These are phyloP conservation scores for Pseudogymnoascus sp. DNA, from an alignment of 2,329 filamentous ascomycete genomes.

Conservation along the genomic window DNA sequence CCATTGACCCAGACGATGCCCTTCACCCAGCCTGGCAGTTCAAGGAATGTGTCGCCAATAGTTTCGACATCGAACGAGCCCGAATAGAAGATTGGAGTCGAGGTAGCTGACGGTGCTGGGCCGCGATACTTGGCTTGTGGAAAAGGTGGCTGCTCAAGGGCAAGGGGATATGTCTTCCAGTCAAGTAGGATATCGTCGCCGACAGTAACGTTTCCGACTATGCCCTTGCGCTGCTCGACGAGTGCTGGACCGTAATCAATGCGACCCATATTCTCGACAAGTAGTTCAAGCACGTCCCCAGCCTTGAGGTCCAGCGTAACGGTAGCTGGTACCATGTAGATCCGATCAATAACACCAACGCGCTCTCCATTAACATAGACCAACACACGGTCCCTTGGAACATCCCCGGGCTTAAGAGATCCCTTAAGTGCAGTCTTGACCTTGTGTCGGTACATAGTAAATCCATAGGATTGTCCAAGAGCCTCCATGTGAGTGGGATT, in stretches of 20 bases:
- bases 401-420: conserved; percentile 35
- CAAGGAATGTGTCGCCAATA: conserved; percentile 33
- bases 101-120: not conserved
- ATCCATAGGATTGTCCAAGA: conserved; percentile 38
- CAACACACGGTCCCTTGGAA: conserved; percentile 39
- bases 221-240: conserved; percentile 40
- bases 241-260: conserved; percentile 39
- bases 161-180: conserved; percentile 37
- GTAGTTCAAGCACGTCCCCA: conserved; percentile 36
- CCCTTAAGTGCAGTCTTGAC: conserved; percentile 27
- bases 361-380: conserved; percentile 39
- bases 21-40: conserved; percentile 36
- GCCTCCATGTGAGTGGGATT: conserved; percentile 39
- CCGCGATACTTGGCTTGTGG: not conserved
- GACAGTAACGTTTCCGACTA: conserved; percentile 37
- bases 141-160: conserved; percentile 26
- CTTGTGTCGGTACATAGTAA: conserved; percentile 37
- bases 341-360: conserved; percentile 40
- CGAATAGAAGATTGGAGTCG: conserved; percentile 23
- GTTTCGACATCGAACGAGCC: conserved; percentile 27
- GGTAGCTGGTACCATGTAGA: conserved; percentile 33
- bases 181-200: conserved; percentile 27
- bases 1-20: conserved; percentile 42
- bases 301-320: conserved; percentile 32
- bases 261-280: conserved; percentile 46